Evolutionary conservation across 352 stramenopile species (phyloP), one percentile per base, ranked within the genome.

Genomic region (Phytophthora chlamydospora): DNA sequence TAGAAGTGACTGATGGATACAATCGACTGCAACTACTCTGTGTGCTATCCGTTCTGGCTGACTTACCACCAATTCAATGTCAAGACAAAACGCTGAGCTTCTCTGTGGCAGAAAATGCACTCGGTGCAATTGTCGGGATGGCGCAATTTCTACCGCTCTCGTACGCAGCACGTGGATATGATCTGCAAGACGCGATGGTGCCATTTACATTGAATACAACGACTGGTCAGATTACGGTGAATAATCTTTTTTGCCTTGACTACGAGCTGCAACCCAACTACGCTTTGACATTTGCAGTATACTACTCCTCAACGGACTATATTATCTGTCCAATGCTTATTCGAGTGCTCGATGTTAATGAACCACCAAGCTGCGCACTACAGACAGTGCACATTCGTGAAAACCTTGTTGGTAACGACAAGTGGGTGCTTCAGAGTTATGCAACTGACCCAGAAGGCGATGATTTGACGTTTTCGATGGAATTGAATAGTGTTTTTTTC

Each of bases 301-400:
- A 64, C 45, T 83, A 83, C 61, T 66, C 64, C 2, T 21, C 51
- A 14, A 34, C 41, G 11, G 24, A 70, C 12, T 80, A 75, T 31
- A 78, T 89, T 29, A 65, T 70, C 2, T 89, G 79, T 17, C 47
- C 59, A 12, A 41, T 78, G 8, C 36, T 53, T 13, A 52, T 89
- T 21, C 52, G 61, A 2, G 62, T 89, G 19, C 41, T 85, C 17
- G 64, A 89, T 44, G 62, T 85, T 35, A 68, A 86, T 49, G 79
- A 89, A 29, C 64, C 79, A 14, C 79, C 79, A 8, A 39, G 24
- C 13, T 89, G 79, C 27, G n/a, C 9, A 10, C 7, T 14, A 9
- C 36, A 78, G 29, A 54, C 59, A 13, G 27, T 59, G 2, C 24
- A 51, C 8, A 12, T 86, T 14, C 36, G 52, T 4, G 79, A 86